Evolutionary conservation across 2,329 filamentous ascomycete species (phyloP).

Genomic region (Paecilomyces fulvus): DNA sequence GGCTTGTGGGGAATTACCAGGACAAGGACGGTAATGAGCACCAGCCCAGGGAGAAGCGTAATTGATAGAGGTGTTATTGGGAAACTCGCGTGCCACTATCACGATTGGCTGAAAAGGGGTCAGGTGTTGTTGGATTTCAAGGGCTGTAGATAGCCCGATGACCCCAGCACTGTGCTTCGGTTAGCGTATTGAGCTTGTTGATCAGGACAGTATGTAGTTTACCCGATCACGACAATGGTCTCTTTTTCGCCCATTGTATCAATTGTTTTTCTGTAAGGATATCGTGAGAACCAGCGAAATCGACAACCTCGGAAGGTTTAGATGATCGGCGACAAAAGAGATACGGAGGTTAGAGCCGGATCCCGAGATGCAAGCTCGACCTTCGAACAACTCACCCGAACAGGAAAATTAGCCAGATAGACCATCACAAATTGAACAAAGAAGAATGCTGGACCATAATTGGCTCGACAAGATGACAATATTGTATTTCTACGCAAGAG

Average conservation of each 20-base stretch:
- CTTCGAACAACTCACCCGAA: too few species aligned
- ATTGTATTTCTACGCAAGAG: too few species aligned
- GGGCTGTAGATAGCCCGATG: constrained; percentile 30
- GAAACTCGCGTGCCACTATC: constrained; percentile 34
- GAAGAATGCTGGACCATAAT: too few species aligned
- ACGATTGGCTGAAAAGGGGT: constrained; percentile 22
- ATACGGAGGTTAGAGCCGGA: too few species aligned
- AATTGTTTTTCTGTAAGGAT: not conserved
- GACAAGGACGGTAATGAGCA: constrained; percentile 40
- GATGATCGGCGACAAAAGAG: too few species aligned
- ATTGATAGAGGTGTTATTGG: constrained; percentile 31
- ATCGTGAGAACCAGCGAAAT: too few species aligned
- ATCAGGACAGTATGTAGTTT: not conserved
- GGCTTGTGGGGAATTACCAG: constrained; percentile 27
- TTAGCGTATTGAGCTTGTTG: not conserved
- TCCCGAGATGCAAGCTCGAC: too few species aligned
- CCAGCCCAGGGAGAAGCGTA: constrained; percentile 41
- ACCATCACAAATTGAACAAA: too few species aligned
- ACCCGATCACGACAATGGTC: constrained; percentile 33
- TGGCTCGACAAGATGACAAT: too few species aligned
- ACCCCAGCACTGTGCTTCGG: constrained; percentile 30
- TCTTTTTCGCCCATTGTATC: not conserved
- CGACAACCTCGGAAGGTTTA: too few species aligned
- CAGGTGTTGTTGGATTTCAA: constrained; percentile 23
- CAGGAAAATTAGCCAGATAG: too few species aligned